These are phyloP conservation scores for Penicillium sp. DNA, from an alignment of 2,329 filamentous ascomycete species.

Conservation along the genomic window DNA sequence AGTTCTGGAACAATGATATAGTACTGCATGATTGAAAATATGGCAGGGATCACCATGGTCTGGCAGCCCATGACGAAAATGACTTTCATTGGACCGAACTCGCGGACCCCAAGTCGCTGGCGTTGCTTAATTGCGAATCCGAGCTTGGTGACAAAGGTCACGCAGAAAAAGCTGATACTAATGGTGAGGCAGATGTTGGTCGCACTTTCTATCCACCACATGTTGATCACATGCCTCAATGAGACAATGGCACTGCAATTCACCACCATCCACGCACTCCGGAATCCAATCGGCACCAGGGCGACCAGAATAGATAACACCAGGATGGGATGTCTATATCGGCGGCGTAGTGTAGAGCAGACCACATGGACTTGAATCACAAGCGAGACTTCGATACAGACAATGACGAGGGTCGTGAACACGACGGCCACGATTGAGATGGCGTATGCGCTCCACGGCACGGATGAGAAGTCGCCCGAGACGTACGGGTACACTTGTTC, in stretches of 20 bases:
- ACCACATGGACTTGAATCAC: slow-evolving; percentile 65
- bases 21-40: slow-evolving; percentile 62
- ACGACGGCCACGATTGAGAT: slow-evolving; percentile 51
- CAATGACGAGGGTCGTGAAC: slow-evolving; percentile 53
- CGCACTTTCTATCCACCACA: slow-evolving; percentile 45
- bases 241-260: slow-evolving; percentile 46
- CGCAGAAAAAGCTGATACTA: slow-evolving; percentile 62
- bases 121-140: slow-evolving; percentile 58
- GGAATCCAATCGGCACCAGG: slow-evolving; percentile 53
- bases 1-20: slow-evolving; percentile 53
- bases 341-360: slow-evolving; percentile 50
- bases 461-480: slow-evolving; percentile 53
- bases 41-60: slow-evolving; percentile 63
- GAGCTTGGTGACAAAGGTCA: slow-evolving; percentile 63
- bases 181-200: slow-evolving; percentile 54
- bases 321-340: slow-evolving; percentile 49
- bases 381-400: slow-evolving; percentile 59
- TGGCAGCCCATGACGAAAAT: slow-evolving; percentile 68
- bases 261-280: slow-evolving; percentile 53
- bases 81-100: slow-evolving; percentile 65
- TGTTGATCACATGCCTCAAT: slow-evolving; percentile 25
- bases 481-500: slow-evolving; percentile 62
- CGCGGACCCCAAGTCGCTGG: slow-evolving; percentile 55
- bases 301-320: slow-evolving; percentile 51
- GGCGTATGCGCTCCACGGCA: slow-evolving; percentile 48